These are phyloP conservation scores for Farysia itapuensis DNA, from an alignment of 1,284 basidiomycete genomes.

Conservation along the genomic window DNA sequence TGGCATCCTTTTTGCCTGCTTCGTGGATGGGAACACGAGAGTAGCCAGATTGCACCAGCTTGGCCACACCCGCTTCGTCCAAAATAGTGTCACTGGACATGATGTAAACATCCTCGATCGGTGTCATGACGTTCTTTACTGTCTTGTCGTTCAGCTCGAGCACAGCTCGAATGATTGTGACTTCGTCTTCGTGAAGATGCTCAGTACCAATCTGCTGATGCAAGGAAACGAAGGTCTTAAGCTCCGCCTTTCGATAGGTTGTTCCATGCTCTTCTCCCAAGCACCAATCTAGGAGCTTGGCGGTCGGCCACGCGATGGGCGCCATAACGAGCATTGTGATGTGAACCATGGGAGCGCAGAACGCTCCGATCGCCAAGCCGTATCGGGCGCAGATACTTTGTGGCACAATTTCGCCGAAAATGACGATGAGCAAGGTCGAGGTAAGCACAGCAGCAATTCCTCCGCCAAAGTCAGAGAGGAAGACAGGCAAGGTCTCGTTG, in stretches of 20 bases:
- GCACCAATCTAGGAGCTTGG: constrained; percentile 61
- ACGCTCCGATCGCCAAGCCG: constrained; percentile 86
- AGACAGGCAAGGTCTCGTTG: constrained; percentile 63
- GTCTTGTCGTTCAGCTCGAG: constrained; percentile 64
- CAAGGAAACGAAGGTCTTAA: constrained; percentile 80
- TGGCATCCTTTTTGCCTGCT: constrained; percentile 72
- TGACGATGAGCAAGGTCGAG: constrained; percentile 61
- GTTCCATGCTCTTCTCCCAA: constrained; percentile 63
- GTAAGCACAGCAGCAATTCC: constrained; percentile 51
- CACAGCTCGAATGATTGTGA: constrained; percentile 66
- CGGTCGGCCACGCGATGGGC: constrained; percentile 62
- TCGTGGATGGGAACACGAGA: constrained; percentile 91
- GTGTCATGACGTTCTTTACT: constrained; percentile 69
- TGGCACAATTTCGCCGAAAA: constrained; percentile 62
- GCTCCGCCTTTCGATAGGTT: constrained; percentile 64
- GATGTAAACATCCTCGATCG: constrained; percentile 73
- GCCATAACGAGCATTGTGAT: constrained; percentile 61
- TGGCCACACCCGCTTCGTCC: constrained; percentile 75
- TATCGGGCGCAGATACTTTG: constrained; percentile 77
- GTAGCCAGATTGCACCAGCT: constrained; percentile 69
- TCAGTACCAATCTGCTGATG: constrained; percentile 78
- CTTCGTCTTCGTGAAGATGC: constrained; percentile 79
- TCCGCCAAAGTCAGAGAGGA: constrained; percentile 57
- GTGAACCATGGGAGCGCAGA: constrained; percentile 73
- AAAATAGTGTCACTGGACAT: constrained; percentile 76